Percentiles rank a stretch among this genome's conserved stretches.
These are phyloP conservation scores for Zelopaecilomyces penicillatus DNA, from an alignment of 2,329 filamentous ascomycete species.

Conservation along the genomic window DNA sequence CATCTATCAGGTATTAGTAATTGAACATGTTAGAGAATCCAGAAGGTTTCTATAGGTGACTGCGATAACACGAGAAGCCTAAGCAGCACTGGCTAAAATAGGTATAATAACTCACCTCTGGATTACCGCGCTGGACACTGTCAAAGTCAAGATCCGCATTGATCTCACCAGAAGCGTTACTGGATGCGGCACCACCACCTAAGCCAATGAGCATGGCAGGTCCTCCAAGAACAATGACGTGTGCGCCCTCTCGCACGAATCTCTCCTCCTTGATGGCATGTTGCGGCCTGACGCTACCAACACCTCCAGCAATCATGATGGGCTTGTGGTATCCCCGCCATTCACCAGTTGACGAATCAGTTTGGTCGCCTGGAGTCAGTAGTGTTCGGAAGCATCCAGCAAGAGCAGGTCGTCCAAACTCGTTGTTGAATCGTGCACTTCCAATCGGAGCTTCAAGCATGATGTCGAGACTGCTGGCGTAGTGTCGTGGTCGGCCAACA, in stretches of 20 bases:
- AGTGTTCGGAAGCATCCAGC: constrained; percentile 89
- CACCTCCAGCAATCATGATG: constrained; percentile 94
- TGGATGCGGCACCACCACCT: constrained; percentile 89
- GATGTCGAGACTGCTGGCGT: constrained; percentile 89
- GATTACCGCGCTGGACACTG: constrained; percentile 93
- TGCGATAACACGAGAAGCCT: no score
- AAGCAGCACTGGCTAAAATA: background rate
- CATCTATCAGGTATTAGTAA: constrained; percentile 37
- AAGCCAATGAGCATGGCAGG: constrained; percentile 97
- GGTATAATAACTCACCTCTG: constrained; percentile 42
- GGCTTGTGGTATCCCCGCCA: constrained; percentile 94
- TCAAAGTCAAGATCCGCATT: constrained; percentile 93
- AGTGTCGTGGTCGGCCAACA: constrained; percentile 81
- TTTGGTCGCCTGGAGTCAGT: constrained; percentile 40
- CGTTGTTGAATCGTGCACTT: constrained; percentile 93
- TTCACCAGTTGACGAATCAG: constrained; percentile 27
- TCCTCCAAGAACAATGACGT: constrained; percentile 86
- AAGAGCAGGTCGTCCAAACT: constrained; percentile 86
- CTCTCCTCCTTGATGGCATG: constrained; percentile 79
- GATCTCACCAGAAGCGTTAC: constrained; percentile 77
- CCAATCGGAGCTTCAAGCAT: constrained; percentile 97
- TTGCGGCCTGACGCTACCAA: constrained; percentile 84
- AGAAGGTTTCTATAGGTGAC: no score
- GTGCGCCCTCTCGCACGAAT: constrained; percentile 77
- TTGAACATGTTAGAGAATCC: background rate